A percentile compares a stretch with the other conserved stretches of the same genome.
Conservation (phyloP, 352 stramenopile species). For the Globisporangium takayamanum region DNA sequence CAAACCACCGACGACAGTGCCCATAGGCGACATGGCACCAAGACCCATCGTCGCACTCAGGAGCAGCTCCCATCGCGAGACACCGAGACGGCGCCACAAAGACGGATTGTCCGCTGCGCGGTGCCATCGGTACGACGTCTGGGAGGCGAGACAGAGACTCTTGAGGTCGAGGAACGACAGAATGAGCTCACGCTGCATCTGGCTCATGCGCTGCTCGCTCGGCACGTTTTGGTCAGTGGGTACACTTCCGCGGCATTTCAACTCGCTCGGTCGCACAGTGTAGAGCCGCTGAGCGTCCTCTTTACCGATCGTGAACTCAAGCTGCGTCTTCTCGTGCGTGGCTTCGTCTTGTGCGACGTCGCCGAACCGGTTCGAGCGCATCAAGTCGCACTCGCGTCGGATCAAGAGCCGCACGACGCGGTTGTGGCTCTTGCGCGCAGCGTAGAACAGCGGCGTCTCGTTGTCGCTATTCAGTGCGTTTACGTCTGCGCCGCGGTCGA, state of each 20-base stretch:
- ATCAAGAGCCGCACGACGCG: constrained; percentile 56
- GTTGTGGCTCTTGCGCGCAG: constrained; percentile 57
- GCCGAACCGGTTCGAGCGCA: constrained; percentile 47
- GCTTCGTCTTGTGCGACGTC: constrained; percentile 68
- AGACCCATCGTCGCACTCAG: constrained; percentile 56
- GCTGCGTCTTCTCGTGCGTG: constrained; percentile 35
- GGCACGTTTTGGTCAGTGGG: not conserved
- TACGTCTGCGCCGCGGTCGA: constrained; percentile 51
- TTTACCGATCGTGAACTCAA: constrained; percentile 46
- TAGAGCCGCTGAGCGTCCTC: constrained; percentile 37
- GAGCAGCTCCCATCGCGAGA: constrained; percentile 63
- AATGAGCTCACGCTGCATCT: constrained; percentile 45
- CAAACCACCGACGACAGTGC: constrained; percentile 16
- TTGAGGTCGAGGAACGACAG: constrained; percentile 65
- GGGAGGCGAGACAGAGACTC: constrained; percentile 48
- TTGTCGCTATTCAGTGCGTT: constrained; percentile 42
- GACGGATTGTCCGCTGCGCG: constrained; percentile 52
- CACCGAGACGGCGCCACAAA: constrained; percentile 54
- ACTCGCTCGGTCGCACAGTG: constrained; percentile 1
- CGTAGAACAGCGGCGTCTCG: constrained; percentile 75
- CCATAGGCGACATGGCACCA: constrained; percentile 33
- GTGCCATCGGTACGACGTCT: constrained; percentile 70
- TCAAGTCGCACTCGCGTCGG: constrained; percentile 52
- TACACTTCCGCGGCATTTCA: too few relatives aligned
- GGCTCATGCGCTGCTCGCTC: constrained; percentile 25